A percentile compares a stretch with the other conserved stretches of the same genome.
Evolutionary conservation across 2,329 filamentous ascomycete species (phyloP).

Genomic region (Neoascochyta sp.): DNA sequence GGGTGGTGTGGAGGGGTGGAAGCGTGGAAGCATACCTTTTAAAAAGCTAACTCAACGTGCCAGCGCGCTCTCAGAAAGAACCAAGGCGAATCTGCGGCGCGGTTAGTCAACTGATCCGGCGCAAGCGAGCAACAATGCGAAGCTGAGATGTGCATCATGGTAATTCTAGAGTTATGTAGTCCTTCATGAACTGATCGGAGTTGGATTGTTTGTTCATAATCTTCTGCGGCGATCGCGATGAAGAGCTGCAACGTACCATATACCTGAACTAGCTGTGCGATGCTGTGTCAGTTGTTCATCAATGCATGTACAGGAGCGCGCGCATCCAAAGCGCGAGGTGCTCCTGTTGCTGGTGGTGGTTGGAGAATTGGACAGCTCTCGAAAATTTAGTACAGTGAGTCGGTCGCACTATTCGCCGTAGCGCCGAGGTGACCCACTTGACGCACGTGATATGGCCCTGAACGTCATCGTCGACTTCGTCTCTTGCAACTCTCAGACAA

Average conservation of each 20-base stretch:
- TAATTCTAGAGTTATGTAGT: constrained; percentile 54
- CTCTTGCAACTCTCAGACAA: too few species aligned
- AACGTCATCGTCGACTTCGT: too few species aligned
- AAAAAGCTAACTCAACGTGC: constrained; percentile 1
- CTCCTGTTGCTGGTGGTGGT: constrained; percentile 10
- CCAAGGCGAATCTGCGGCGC: constrained; percentile 6
- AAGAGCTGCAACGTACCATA: constrained; percentile 14
- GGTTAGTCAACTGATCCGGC: constrained; percentile 15
- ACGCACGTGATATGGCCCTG: too few species aligned
- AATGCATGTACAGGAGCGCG: constrained; percentile 6
- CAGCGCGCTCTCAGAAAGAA: not conserved
- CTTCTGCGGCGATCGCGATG: constrained; percentile 34
- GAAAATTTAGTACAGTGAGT: constrained; percentile 32
- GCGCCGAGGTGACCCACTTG: too few species aligned
- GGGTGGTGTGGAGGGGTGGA: constrained; percentile 10
- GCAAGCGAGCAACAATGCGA: not conserved
- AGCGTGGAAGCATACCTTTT: constrained; percentile 42
- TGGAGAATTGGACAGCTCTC: constrained; percentile 12
- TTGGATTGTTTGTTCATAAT: constrained; percentile 55
- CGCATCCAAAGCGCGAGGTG: constrained; percentile 14
- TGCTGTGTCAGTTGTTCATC: constrained; percentile 12
- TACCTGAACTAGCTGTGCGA: constrained; percentile 3
- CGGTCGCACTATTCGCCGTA: too few species aligned
- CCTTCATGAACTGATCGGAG: constrained; percentile 55
- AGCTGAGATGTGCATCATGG: constrained; percentile 46